phyloP scores from a whole-genome alignment of 352 stramenopile species.

The Globisporangium yorkense region DNA sequence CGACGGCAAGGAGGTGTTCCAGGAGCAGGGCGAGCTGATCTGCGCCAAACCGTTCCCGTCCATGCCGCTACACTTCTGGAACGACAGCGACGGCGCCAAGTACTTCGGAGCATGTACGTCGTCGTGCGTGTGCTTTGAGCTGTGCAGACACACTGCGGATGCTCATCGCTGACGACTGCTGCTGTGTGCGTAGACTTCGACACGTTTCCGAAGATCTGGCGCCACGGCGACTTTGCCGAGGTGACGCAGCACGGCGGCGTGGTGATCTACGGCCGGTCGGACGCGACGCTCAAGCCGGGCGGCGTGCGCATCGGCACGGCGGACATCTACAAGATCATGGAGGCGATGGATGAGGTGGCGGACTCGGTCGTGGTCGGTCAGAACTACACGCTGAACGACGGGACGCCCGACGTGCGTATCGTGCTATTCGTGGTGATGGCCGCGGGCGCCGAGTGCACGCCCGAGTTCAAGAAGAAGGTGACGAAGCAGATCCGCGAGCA shows the following conservation, averaged over 20 bases:
- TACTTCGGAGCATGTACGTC: slow-evolving; percentile 72
- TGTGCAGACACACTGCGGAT: neutral
- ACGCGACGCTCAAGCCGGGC: slow-evolving; percentile 71
- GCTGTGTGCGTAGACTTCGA: slow-evolving; percentile 49
- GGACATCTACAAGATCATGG: slow-evolving; percentile 79
- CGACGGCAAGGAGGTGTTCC: slow-evolving; percentile 36
- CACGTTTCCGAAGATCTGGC: slow-evolving; percentile 69
- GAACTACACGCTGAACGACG: slow-evolving; percentile 52
- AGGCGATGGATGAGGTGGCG: slow-evolving; percentile 51
- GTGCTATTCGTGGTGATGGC: slow-evolving; percentile 68
- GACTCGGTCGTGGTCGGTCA: slow-evolving; percentile 72
- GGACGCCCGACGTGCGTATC: slow-evolving; percentile 66
- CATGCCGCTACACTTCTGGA: slow-evolving; percentile 81
- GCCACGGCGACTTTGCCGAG: slow-evolving; percentile 78
- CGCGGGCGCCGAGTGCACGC: slow-evolving; percentile 28
- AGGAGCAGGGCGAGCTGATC: slow-evolving; percentile 57
- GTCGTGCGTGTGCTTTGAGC: neutral
- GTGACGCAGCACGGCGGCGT: slow-evolving; percentile 55
- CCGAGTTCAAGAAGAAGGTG: slow-evolving; percentile 49
- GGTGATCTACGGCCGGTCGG: slow-evolving; percentile 72
- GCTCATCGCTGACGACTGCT: neutral
- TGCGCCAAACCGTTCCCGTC: slow-evolving; percentile 80
- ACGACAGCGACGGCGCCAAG: slow-evolving; percentile 65
- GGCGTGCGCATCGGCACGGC: slow-evolving; percentile 75
- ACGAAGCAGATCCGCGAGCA: slow-evolving; percentile 47